These are phyloP conservation scores for Porogramme epimiltina DNA, from an alignment of 1,284 basidiomycete species.

Conservation along the genomic window DNA sequence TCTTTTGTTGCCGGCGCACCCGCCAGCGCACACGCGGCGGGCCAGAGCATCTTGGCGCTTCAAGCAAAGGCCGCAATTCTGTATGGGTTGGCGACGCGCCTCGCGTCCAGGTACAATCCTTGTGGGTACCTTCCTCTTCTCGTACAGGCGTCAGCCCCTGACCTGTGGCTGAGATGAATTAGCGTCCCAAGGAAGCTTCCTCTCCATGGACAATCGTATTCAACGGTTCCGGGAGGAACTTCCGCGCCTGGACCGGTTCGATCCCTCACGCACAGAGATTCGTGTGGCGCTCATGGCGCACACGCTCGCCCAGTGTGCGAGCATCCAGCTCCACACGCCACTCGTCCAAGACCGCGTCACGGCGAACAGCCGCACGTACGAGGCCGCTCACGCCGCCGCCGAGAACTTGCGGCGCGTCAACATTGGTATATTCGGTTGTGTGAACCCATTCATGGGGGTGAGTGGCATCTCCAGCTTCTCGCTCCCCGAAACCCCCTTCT, in stretches of 20 bases:
- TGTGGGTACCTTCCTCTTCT: conserved; percentile 20
- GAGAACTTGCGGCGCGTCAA: conserved; percentile 10
- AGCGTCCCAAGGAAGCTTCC: conserved; percentile 28
- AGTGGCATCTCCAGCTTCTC: not conserved
- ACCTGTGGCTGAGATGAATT: conserved; percentile 18
- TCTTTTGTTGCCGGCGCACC: conserved; percentile 32
- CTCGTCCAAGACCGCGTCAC: conserved; percentile 22
- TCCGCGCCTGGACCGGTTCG: conserved; percentile 22
- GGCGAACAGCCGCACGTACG: conserved; percentile 20
- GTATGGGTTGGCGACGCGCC: conserved; percentile 35
- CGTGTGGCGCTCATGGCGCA: conserved; percentile 35
- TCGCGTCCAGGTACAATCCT: conserved; percentile 28
- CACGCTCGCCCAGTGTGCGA: conserved; percentile 36
- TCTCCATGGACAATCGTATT: conserved; percentile 32
- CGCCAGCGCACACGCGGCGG: conserved; percentile 18
- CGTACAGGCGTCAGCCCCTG: not conserved
- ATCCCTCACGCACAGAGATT: conserved; percentile 12
- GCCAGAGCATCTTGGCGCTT: conserved; percentile 32
- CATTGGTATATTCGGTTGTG: conserved; percentile 9
- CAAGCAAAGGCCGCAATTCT: conserved; percentile 40
- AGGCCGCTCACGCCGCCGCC: conserved; percentile 20
- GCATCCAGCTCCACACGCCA: conserved; percentile 38
- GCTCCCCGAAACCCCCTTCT: not conserved
- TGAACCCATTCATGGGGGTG: conserved; percentile 22
- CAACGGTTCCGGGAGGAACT: conserved; percentile 30